phyloP scores from a whole-genome alignment of 164 flowering plant genomes.

The Berberis thunbergii region DNA sequence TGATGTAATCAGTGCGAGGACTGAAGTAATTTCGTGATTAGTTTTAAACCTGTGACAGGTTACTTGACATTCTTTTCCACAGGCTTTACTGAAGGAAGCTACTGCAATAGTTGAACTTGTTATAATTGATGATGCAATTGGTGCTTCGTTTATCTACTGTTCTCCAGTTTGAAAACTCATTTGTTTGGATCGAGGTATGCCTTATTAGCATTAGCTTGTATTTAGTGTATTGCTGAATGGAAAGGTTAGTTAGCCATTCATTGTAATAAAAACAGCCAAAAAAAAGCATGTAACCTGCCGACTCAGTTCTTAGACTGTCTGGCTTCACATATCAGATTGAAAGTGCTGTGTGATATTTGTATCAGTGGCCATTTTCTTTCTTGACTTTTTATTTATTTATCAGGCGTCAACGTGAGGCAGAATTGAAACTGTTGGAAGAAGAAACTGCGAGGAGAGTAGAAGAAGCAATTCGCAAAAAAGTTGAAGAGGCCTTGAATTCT shows the following conservation, averaged over 20 bases:
- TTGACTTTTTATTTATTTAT: conserved; percentile 25
- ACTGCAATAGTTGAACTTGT: conserved; percentile 80
- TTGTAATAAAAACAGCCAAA: conserved; percentile 17
- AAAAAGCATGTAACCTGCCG: conserved; percentile 17
- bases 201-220: conserved; percentile 66
- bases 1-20: conserved; percentile 13
- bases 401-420: conserved; percentile 96
- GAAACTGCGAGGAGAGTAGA: conserved; percentile 90
- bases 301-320: conserved; percentile 13
- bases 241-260: conserved; percentile 53
- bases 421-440: conserved; percentile 80
- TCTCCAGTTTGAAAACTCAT: conserved; percentile 80
- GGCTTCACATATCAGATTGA: conserved; percentile 16
- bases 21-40: conserved; percentile 33
- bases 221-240: conserved; percentile 43
- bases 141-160: conserved; percentile 86
- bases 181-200: conserved; percentile 99
- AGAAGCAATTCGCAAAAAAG: conserved; percentile 68
- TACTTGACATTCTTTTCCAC: conserved; percentile 81
- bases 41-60: conserved; percentile 61
- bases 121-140: conserved; percentile 85
- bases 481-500: conserved; percentile 74
- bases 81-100: conserved; percentile 93
- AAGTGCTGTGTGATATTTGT: conserved; percentile 9
- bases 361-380: conserved; percentile 15